phyloP scores from a whole-genome alignment of 2,329 filamentous ascomycete species.

The Scortechinia acanthostroma region DNA sequence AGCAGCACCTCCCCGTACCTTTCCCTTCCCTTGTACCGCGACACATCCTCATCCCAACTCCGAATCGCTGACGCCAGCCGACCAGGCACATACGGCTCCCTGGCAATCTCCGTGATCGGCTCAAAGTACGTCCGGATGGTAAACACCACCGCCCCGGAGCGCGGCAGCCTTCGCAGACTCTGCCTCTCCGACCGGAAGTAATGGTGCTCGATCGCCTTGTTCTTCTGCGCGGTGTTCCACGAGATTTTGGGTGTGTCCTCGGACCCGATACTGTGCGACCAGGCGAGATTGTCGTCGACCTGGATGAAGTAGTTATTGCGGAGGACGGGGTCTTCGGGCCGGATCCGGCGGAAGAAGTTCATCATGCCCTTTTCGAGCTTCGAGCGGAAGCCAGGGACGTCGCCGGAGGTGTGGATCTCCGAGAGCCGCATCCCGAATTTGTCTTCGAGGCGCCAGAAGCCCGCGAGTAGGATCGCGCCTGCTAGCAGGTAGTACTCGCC shows the following conservation, averaged over 20 bases:
- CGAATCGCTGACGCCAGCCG: conserved; percentile 70
- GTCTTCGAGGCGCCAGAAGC: conserved; percentile 77
- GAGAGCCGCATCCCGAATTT: conserved; percentile 75
- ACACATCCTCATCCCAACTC: conserved; percentile 76
- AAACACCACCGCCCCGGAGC: conserved; percentile 54
- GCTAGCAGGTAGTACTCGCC: conserved; percentile 77
- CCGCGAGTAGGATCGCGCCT: conserved; percentile 68
- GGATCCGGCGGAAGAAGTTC: conserved; percentile 71
- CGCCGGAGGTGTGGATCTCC: conserved; percentile 72
- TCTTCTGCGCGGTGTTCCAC: conserved; percentile 72
- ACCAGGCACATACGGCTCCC: conserved; percentile 73
- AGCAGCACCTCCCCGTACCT: conserved; percentile 68
- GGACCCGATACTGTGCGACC: conserved; percentile 68
- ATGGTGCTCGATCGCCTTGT: conserved; percentile 66
- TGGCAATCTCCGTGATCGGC: conserved; percentile 57
- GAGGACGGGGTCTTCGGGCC: conserved; percentile 53
- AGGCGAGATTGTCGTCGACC: conserved; percentile 71
- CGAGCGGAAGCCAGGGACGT: conserved; percentile 66
- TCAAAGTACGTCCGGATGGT: conserved; percentile 78
- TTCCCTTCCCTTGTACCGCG: conserved; percentile 71
- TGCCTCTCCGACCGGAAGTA: conserved; percentile 74
- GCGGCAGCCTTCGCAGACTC: conserved; percentile 54
- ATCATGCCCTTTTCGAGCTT: conserved; percentile 74
- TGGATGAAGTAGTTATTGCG: conserved; percentile 86
- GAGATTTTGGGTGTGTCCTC: conserved; percentile 61